Percentiles rank a stretch among this genome's conserved stretches.
Evolutionary conservation across 2,329 filamentous ascomycete species (phyloP).

Genomic region (Scleromitrula shiraiana): DNA sequence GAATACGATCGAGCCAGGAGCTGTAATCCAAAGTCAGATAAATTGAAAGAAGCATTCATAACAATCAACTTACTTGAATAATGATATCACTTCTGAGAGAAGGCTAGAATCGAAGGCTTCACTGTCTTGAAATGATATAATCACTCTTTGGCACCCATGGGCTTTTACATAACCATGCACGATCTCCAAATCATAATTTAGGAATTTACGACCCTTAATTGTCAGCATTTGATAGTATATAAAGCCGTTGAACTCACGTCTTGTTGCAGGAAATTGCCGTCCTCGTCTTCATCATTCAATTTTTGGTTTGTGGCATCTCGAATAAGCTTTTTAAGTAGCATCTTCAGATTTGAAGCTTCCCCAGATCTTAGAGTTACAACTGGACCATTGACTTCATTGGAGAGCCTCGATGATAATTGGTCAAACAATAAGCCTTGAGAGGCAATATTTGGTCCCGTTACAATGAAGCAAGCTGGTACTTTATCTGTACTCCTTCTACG

Average conservation of each 20-base stretch:
- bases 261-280: conserved; percentile 37
- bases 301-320: conserved; percentile 50
- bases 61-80: conserved; percentile 50
- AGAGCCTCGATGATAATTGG: conserved; percentile 55
- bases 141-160: conserved; percentile 48
- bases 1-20: conserved; percentile 67
- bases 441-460: conserved; percentile 71
- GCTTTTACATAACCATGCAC: conserved; percentile 52
- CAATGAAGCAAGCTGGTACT: conserved; percentile 60
- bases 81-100: conserved; percentile 61
- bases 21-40: conserved; percentile 26
- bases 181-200: conserved; percentile 73
- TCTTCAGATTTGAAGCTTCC: conserved; percentile 68
- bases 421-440: conserved; percentile 68
- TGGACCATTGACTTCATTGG: conserved; percentile 39
- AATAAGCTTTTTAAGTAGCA: conserved; percentile 64
- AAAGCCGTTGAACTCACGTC: conserved; percentile 35
- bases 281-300: conserved; percentile 43
- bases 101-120: conserved; percentile 70
- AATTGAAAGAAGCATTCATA: neutral
- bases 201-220: conserved; percentile 50
- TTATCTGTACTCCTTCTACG: conserved; percentile 16
- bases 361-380: conserved; percentile 62
- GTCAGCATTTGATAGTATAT: conserved; percentile 8
- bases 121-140: conserved; percentile 71